Evolutionary conservation across 2,329 filamentous ascomycete species (phyloP), one percentile per base, ranked within the genome.

Genomic region (Penicillium italicum): DNA sequence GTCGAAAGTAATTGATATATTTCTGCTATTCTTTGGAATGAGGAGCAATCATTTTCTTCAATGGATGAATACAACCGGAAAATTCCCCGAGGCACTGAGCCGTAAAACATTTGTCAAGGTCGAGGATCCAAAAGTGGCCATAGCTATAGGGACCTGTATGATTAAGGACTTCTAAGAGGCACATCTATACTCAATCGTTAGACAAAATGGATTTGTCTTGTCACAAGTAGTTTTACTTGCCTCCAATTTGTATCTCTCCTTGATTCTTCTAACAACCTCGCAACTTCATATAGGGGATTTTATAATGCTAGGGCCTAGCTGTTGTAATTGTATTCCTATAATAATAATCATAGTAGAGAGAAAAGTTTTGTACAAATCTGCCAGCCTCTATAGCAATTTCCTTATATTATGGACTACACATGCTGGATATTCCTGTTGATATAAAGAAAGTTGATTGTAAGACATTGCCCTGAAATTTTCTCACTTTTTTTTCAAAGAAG

Each of bases 61-160:
- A n/a, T 18, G 51, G 51, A 24, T 54, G 44, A 22, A 54, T 22
- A 43, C 45, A 54, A 16, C 22, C 45, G 11, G 37, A 54, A 33
- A 54, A 54, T 20, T 22, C 36, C 1, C 51, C 51, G 2, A 41
- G 7, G 8, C 22, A 30, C 18, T 30, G 36, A 18, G 51, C 37
- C 7, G 22, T 12, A 10, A 41, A 34, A 26, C 51, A 54, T 49
- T n/a, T 30, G n/a, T 54, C 16, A 12, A 50, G 24, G 14, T 54
- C 37, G 1, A 40, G n/a, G 30, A 54, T 50, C 44, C 51, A 54
- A 36, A 54, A 49, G 18, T 54, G 45, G 9, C 51, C 51, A 24
- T 37, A 53, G 8, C 51, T 44, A 36, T 49, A 24, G 11, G n/a
- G 44, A 16, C 44, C 44, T n/a, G 51, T 54, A n/a, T 50, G 51